A percentile compares a stretch with the other conserved stretches of the same genome.
Evolutionary conservation across 129 eudicot species (phyloP).

Genomic region (Flaveria bidentis): DNA sequence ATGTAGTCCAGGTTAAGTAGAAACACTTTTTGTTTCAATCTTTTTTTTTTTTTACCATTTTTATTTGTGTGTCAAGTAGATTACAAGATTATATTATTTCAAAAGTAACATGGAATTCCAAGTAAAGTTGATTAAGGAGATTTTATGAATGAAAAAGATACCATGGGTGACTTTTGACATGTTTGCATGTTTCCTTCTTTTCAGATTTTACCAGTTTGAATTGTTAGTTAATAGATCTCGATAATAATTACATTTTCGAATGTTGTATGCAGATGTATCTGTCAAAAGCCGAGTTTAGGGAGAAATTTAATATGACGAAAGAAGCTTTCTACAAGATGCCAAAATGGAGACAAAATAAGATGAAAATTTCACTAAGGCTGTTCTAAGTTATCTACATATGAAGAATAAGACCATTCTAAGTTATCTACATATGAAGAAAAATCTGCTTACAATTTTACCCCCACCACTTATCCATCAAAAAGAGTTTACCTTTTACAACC

Average conservation of each 20-base stretch:
- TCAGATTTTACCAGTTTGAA: not conserved
- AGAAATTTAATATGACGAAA: constrained; percentile 76
- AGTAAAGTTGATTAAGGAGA: not conserved
- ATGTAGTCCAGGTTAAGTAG: not conserved
- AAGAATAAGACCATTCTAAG: constrained; percentile 54
- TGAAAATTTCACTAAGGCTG: constrained; percentile 61
- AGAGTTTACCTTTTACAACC: not conserved
- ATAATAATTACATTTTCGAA: not conserved
- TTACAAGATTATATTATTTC: not conserved
- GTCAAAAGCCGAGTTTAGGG: constrained; percentile 66
- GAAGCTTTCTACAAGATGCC: constrained; percentile 77
- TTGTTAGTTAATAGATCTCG: not conserved
- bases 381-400: constrained; percentile 41
- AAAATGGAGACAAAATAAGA: constrained; percentile 91
- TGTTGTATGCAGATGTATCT: constrained; percentile 60
- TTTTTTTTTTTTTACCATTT: not conserved
- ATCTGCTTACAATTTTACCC: not conserved
- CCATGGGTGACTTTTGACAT: not conserved
- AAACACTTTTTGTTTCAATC: not conserved
- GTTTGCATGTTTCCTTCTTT: not conserved
- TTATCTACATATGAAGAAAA: not conserved
- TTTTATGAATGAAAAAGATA: not conserved
- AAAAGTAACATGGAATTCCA: not conserved
- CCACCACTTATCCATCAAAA: not conserved
- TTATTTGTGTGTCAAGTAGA: not conserved